A percentile compares a stretch with the other conserved stretches of the same genome.
These are phyloP conservation scores for Neurospora sublineolata DNA, from an alignment of 495 filamentous ascomycete species.

Conservation along the genomic window DNA sequence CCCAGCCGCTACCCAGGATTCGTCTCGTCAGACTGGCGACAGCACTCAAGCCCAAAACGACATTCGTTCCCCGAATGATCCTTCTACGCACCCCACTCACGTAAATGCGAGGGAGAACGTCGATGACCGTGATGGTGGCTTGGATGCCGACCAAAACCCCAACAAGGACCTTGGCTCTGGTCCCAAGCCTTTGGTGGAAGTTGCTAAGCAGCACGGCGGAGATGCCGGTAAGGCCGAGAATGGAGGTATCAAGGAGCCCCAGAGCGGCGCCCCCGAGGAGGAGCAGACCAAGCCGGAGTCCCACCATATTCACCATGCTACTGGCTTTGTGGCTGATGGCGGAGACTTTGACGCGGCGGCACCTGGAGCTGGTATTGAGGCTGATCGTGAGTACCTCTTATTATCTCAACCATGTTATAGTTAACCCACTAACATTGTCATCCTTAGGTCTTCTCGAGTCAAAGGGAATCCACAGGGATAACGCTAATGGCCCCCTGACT, in stretches of 20 bases:
- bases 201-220: slow-evolving; percentile 33
- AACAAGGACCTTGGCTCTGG: slow-evolving; percentile 33
- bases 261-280: slow-evolving; percentile 5
- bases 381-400: slow-evolving; percentile 41
- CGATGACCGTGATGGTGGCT: slow-evolving; percentile 14
- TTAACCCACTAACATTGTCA: not conserved
- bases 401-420: not conserved
- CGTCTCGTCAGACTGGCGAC: slow-evolving; percentile 20
- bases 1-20: slow-evolving; percentile 16
- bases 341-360: slow-evolving; percentile 55
- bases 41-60: slow-evolving; percentile 27
- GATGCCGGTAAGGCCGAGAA: slow-evolving; percentile 18
- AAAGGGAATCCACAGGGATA: slow-evolving; percentile 25
- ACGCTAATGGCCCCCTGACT: not conserved
- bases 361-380: slow-evolving; percentile 52
- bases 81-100: slow-evolving; percentile 12
- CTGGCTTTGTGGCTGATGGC: slow-evolving; percentile 45
- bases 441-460: slow-evolving; percentile 30
- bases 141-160: slow-evolving; percentile 17
- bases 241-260: slow-evolving; percentile 2
- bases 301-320: slow-evolving; percentile 10
- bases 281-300: slow-evolving; percentile 10
- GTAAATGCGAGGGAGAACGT: slow-evolving; percentile 16
- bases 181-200: slow-evolving; percentile 26
- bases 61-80: slow-evolving; percentile 22